Evolutionary conservation across 805 yeast genomes (phyloP), one percentile per base, ranked within the genome.

Genomic region (Ogataea nitratoaversa): DNA sequence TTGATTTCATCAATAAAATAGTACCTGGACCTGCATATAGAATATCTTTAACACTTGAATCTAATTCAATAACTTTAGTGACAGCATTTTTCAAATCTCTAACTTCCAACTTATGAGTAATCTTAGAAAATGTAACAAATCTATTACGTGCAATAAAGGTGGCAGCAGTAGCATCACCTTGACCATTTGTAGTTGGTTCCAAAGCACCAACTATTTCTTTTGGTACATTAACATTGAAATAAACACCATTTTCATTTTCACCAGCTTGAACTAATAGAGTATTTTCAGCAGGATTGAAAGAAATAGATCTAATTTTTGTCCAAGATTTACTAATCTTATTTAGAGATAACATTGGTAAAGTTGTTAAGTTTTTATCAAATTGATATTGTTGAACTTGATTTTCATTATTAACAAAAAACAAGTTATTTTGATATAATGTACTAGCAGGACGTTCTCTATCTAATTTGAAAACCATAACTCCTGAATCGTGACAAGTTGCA

Each of bases 401-500:
- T 59, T 88, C 95, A 45, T 78, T 74, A 64, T 87, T 88, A 54
- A 89, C 79, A 57, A 75, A 91, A 46, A 76, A 76, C 53, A 93
- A 64, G 53, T 75, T 79, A 64, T 85, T 85, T 59, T 85, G 93
- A 66, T 72, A 75, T 25, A 78, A 56, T 5, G 85, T 64, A 54
- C 78, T 76, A n/a, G 96, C 95, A 12, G 99, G 98, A 63, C 99
- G 82, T 71, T 93, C 99, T 62, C 98, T 84, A 63, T 88, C 96
- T 46, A 93, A 74, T 68, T 93, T 93, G 77, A 93, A 95, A 36
- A 93, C 95, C 95, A 90, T 90, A 23, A 89, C 95, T 62, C 99
- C 99, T 13, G 89, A 75, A 65, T 95, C 99, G 66, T 91, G 98
- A 54, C 95, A 91, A 23, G 96, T 84, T 41, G 96, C 99, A 68